A percentile compares a stretch with the other conserved stretches of the same genome.
These are phyloP conservation scores for Arthrobotrys conoides DNA, from an alignment of 2,329 filamentous ascomycete species.

Conservation along the genomic window DNA sequence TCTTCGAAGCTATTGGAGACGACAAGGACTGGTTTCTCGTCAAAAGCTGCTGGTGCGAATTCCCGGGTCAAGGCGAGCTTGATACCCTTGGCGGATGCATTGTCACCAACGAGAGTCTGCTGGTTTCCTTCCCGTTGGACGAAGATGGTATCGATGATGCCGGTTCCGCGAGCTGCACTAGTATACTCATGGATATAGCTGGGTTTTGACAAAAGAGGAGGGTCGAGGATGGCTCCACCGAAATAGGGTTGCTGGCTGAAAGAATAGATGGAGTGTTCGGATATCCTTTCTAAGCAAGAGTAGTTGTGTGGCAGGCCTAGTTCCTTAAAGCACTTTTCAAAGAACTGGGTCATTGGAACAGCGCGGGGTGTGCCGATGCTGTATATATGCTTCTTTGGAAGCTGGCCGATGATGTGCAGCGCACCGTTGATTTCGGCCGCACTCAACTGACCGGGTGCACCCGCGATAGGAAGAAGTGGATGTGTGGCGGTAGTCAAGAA, in stretches of 20 bases:
- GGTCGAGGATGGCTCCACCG: slow-evolving; percentile 77
- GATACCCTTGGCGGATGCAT: slow-evolving; percentile 88
- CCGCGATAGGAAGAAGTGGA: slow-evolving; percentile 82
- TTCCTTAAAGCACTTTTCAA: slow-evolving; percentile 86
- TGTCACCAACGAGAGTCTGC: slow-evolving; percentile 80
- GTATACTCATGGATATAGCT: slow-evolving; percentile 77
- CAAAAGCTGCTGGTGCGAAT: slow-evolving; percentile 85
- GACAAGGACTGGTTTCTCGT: slow-evolving; percentile 80
- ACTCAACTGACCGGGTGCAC: slow-evolving; percentile 84
- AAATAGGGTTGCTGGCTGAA: slow-evolving; percentile 82
- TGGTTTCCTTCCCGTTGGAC: slow-evolving; percentile 71
- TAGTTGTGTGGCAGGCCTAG: slow-evolving; percentile 89
- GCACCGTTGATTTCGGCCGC: slow-evolving; percentile 87
- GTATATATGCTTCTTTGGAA: slow-evolving; percentile 84
- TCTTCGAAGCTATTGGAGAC: slow-evolving; percentile 81
- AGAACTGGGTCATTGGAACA: slow-evolving; percentile 82
- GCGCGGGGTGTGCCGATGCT: slow-evolving; percentile 74
- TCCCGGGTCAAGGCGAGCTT: slow-evolving; percentile 84
- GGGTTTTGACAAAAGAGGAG: slow-evolving; percentile 75
- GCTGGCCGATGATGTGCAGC: slow-evolving; percentile 81
- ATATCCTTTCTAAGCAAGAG: slow-evolving; percentile 79
- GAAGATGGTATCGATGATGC: slow-evolving; percentile 85
- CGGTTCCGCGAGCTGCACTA: slow-evolving; percentile 82
- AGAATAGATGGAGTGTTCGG: slow-evolving; percentile 77
- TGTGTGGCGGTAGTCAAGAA: slow-evolving; percentile 92